A percentile compares a stretch with the other conserved stretches of the same genome.
phyloP scores from a whole-genome alignment of 306 rosid genomes.

The Echinosophora koreensis region DNA sequence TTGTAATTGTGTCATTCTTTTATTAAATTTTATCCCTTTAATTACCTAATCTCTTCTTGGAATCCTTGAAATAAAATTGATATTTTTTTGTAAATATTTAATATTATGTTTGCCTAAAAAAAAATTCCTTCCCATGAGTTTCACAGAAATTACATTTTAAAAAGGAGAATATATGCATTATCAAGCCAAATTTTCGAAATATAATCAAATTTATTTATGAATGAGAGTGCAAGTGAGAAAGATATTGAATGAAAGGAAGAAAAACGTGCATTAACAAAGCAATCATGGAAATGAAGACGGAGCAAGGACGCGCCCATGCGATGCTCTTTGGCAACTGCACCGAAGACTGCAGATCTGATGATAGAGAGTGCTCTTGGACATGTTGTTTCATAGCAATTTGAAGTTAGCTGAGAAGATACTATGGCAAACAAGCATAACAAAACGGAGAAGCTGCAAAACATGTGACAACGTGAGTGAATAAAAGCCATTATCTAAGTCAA shows the following conservation, averaged over 20 bases:
- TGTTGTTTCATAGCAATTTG: slow-evolving; percentile 40
- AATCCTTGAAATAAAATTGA: too few relatives aligned
- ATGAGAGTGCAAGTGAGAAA: slow-evolving; percentile 27
- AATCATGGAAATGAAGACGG: slow-evolving; percentile 63
- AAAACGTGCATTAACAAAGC: slow-evolving; percentile 58
- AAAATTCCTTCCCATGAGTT: too few relatives aligned
- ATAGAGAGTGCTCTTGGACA: slow-evolving; percentile 54
- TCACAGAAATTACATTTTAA: neutral
- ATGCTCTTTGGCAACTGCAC: slow-evolving; percentile 56
- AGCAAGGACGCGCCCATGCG: slow-evolving; percentile 71
- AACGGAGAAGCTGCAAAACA: slow-evolving; percentile 24
- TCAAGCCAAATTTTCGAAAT: neutral
- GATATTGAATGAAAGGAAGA: neutral
- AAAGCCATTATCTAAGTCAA: slow-evolving; percentile 45
- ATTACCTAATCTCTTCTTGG: too few relatives aligned
- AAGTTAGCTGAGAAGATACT: slow-evolving; percentile 44
- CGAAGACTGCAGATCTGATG: slow-evolving; percentile 43
- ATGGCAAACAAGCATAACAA: slow-evolving; percentile 39
- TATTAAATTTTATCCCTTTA: too few relatives aligned
- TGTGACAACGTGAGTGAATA: neutral
- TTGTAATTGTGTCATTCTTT: too few relatives aligned
- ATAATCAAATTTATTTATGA: neutral
- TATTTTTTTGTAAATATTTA: too few relatives aligned
- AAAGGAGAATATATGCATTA: neutral
- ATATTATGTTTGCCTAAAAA: too few relatives aligned